Evolutionary conservation across 305 asterid species (phyloP), one percentile per base, ranked within the genome.

Genomic region (Euphrasia arctica): DNA sequence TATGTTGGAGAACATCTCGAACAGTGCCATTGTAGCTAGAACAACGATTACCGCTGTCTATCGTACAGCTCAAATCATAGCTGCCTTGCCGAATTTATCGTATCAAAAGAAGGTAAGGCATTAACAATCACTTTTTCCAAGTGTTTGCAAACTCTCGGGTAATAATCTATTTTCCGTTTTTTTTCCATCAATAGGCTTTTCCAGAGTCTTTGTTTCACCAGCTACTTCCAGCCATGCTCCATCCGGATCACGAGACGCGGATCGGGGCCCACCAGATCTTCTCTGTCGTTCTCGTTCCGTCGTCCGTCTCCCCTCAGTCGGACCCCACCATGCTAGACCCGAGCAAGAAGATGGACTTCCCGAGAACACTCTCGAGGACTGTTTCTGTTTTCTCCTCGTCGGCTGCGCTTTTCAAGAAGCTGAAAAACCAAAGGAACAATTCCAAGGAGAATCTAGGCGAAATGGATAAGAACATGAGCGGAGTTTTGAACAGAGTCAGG

Each of bases 311-410:
- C 67, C 98, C 98, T 52, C 80, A 83, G 22, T 63, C 81, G 28
- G 82, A 77, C 72, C 64, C 86, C 36, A 58, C 75, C 29, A 74
- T 63, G 28, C 62, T 76, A 6, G 83, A 70, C 65, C 65, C 74
- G 15, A 82, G 79, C 79, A 83, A 84, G 80, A 77, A 77, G 25
- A 64, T 76, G 18, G 83, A 78, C 65, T 82, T 82, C 75, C 89
- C 91, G 47, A 77, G 99, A 75, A 84, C 99, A 31, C 97, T 94
- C 67, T 94, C 99, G 15, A 85, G 98, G 79, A 88, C 92, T 11
- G 98, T 89, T 78, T 94, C 98, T n/a, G 98, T 89, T 67, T 94
- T 94, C 66, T 91, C 99, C 50, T 88, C 99, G 70, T 94, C 99
- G 43, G 94, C 98, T 52, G 99, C 97, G 2, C 85, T 94, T 73